Evolutionary conservation across 140 eudicot species (phyloP), one percentile per base, ranked within the genome.

Genomic region (Stevia rebaudiana): DNA sequence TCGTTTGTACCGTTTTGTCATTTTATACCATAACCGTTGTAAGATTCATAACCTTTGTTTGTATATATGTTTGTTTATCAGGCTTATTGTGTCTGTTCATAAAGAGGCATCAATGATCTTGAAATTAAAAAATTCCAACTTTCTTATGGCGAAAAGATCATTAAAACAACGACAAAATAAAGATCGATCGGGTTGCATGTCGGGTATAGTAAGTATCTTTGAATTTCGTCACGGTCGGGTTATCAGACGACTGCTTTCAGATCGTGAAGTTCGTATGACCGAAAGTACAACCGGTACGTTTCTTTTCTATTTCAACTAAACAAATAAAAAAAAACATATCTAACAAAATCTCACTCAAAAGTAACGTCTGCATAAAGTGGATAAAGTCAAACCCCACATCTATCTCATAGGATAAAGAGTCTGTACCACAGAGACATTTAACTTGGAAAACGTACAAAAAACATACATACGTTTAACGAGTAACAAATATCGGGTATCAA

Each of bases 121-220:
- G 43, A 65, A 65, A 70, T 40, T 48, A 19, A 39, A 63, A 19
- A 53, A 60, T 10, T 16, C 37, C 10, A 43, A 76, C 18, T 23
- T 59, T 55, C 56, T 40, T 31, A 85, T 88, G 97, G 86, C 84
- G 12, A 88, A 78, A 82, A 79, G 76, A 80, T 28, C 33, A 28
- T 77, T 90, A 28, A 80, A 76, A 72, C 77, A 68, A 55, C 88
- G 76, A 36, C 57, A 63, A 6, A 84, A 83, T 44, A 87, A 81
- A 36, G 80, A 77, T 65, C 86, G 82, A 11, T 77, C 84, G 0
- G 99, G 99, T 11, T 92, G 99, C 61, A 88, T 92, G 66, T 78
- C 76, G 63, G 82, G 99, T 61, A 66, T 92, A 43, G 79, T 83
- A 73, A 79, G 78, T 48, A 64, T 92, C 11, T 92, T 92, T 53